Conservation (phyloP, 2,329 filamentous ascomycete genomes). For the Emergomyces pasteurianus region DNA sequence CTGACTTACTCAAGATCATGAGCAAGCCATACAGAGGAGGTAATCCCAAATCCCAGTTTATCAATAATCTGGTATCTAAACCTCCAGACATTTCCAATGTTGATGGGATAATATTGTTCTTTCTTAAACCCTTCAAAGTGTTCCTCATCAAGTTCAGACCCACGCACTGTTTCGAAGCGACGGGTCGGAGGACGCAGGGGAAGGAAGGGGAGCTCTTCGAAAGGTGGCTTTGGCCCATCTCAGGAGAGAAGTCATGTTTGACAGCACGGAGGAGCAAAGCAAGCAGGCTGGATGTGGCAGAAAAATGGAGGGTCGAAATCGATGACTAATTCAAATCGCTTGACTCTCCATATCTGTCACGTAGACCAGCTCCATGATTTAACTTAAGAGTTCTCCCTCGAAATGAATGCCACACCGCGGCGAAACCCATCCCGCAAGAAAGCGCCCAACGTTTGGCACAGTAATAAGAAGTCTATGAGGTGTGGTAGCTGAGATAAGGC, state of each 20-base stretch:
- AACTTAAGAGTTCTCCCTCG: no score
- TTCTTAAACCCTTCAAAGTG: constrained; percentile 15
- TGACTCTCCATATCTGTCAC: no score
- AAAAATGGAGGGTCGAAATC: no score
- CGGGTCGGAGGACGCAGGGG: constrained; percentile 13
- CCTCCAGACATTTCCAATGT: constrained; percentile 21
- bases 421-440: no score
- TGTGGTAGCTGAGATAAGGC: no score
- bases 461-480: no score
- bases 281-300: no score
- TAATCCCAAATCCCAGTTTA: constrained; percentile 21
- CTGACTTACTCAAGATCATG: constrained; percentile 17
- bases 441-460: no score
- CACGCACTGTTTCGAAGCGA: constrained; percentile 13
- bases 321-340: no score
- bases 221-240: constrained; percentile 13
- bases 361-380: no score
- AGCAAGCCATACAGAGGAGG: constrained; percentile 22
- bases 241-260: constrained; percentile 13
- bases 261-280: no score
- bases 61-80: constrained; percentile 19
- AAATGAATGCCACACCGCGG: no score
- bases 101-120: constrained; percentile 19
- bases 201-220: constrained; percentile 9
- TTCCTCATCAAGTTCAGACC: constrained; percentile 17